A percentile compares a stretch with the other conserved stretches of the same genome.
Evolutionary conservation across 2,329 filamentous ascomycete species (phyloP).

Genomic region (Chaetothyriales sp.): DNA sequence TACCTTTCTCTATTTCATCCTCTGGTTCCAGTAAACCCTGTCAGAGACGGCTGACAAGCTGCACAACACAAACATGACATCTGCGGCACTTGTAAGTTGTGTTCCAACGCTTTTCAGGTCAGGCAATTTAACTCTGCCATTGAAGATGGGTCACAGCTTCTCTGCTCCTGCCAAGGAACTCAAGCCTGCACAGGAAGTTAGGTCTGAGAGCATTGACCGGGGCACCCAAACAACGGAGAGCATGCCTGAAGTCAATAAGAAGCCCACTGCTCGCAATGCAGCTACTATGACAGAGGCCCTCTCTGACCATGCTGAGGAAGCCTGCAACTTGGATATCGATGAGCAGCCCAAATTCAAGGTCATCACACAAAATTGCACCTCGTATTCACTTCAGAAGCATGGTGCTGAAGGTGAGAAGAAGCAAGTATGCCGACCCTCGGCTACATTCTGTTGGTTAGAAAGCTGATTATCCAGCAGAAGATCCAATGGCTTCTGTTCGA

Average conservation of each 20-base stretch:
- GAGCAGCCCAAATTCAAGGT: background rate
- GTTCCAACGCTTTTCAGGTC: background rate
- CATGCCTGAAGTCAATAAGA: background rate
- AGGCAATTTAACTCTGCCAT: background rate
- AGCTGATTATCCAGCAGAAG: background rate
- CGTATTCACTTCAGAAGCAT: background rate
- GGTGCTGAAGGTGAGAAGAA: background rate
- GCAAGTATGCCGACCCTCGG: background rate
- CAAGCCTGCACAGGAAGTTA: background rate
- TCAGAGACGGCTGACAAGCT: background rate
- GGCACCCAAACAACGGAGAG: background rate
- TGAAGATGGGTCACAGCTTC: background rate
- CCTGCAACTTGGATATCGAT: background rate
- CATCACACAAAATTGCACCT: background rate
- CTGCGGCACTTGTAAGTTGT: background rate
- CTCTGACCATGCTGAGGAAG: background rate
- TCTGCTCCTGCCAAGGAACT: background rate
- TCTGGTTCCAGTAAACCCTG: background rate
- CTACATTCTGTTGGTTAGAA: background rate
- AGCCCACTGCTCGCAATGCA: background rate
- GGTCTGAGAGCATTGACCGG: background rate
- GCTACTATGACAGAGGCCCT: background rate
- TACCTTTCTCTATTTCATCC: background rate
- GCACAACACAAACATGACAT: background rate
- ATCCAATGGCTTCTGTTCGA: conserved; percentile 53